Evolutionary conservation across 1,284 basidiomycete genomes (phyloP), one percentile per base, ranked within the genome.

Genomic region (Xanthoconium separans): DNA sequence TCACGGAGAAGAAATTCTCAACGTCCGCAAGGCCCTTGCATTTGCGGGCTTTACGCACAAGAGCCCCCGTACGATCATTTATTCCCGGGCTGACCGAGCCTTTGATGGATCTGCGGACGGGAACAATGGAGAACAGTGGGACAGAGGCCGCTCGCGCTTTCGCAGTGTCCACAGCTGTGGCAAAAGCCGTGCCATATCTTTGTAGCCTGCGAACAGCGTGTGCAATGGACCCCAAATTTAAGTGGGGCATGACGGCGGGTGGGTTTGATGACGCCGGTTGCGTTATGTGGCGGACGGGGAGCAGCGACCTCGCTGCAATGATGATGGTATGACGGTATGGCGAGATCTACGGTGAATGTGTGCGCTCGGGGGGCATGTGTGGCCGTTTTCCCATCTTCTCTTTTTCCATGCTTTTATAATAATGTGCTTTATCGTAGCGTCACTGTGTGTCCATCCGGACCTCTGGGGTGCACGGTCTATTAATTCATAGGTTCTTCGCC

Each of bases 31-130:
- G 74, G 86, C 87, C 59, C 80, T 93, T 51, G 93, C 92, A 10
- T 95, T 95, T 71, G 91, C 89, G 50, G 91, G 91, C 42, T 93
- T 93, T 73, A 93, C 91, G 33, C 91, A 93, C 75, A 92, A 89
- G 78, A 89, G 85, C 64, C 89, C 89, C 55, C 84, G 89, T 58
- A 78, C 79, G 49, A 81, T 91, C 68, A 87, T 76, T 67, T 91
- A 91, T 70, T 76, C 82, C 59, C 79, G 85, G 62, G 87, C 82
- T 53, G 87, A 90, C 72, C 83, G 77, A 64, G 84, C 82, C 46
- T 89, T 90, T 70, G 82, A 81, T 62, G 76, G 76, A 51, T 73
- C 75, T 61, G 76, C 79, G 31, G 74, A 82, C 58, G 76, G 73
- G 37, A 77, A 77, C 65, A 78, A 76, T 30, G 73, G 73, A 54